phyloP scores from a whole-genome alignment of 2,329 filamentous ascomycete genomes.

The Botryotinia globosa region DNA sequence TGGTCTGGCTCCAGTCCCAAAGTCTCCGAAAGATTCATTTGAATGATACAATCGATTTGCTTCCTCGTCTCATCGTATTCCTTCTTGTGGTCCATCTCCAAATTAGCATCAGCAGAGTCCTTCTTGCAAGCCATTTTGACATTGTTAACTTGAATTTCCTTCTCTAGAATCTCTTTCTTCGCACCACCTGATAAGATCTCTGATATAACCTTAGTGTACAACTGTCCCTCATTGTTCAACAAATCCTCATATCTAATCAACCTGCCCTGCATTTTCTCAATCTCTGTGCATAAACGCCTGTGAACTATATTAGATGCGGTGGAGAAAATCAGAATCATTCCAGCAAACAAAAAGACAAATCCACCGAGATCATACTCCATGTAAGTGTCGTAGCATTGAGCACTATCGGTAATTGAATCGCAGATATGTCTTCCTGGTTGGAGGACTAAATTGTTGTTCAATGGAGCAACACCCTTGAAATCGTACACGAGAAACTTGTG shows the following conservation, averaged over 20 bases:
- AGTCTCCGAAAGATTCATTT: background rate
- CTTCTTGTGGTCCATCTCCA: background rate
- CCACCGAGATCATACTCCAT: background rate
- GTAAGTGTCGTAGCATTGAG: background rate
- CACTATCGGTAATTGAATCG: background rate
- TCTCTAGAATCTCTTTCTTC: background rate
- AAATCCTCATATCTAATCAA: background rate
- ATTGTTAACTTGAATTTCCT: background rate
- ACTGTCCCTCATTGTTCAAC: background rate
- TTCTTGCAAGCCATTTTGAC: background rate
- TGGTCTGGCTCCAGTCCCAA: background rate
- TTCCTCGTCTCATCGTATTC: background rate
- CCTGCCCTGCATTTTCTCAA: background rate
- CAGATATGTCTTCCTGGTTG: background rate
- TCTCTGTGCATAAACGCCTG: background rate
- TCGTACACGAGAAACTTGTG: background rate
- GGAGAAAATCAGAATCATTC: background rate
- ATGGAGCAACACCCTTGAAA: background rate
- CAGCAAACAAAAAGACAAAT: background rate
- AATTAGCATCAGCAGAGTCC: background rate
- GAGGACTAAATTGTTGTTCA: background rate
- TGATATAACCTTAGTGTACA: background rate
- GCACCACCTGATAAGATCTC: background rate
- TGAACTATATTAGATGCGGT: background rate
- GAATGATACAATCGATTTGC: background rate